Evolutionary conservation across 2,329 filamentous ascomycete genomes (phyloP).

Genomic region (Beauveria varroae): DNA sequence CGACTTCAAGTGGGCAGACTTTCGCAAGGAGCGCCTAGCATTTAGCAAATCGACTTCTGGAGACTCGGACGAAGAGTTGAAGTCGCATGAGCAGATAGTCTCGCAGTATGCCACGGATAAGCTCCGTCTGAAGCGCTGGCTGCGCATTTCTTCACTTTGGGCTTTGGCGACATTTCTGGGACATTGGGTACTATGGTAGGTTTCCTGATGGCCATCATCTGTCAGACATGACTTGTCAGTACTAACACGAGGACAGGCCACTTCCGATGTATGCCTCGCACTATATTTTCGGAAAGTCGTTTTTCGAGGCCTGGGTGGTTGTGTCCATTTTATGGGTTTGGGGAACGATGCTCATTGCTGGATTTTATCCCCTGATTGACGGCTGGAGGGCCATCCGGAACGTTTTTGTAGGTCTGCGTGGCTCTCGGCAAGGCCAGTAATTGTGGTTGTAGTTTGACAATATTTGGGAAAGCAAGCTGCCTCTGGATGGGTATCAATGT

Average conservation of each 20-base stretch:
- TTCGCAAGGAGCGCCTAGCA: constrained; percentile 32
- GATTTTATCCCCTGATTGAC: constrained; percentile 42
- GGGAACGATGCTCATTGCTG: constrained; percentile 40
- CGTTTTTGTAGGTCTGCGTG: constrained; percentile 4
- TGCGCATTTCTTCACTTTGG: constrained; percentile 37
- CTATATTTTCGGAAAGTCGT: constrained; percentile 40
- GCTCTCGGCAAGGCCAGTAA: neutral
- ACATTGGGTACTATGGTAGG: constrained; percentile 44
- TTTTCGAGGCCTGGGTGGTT: constrained; percentile 43
- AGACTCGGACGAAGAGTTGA: constrained; percentile 15
- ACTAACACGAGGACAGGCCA: constrained; percentile 23
- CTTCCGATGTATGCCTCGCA: constrained; percentile 46
- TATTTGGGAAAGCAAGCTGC: too few relatives aligned
- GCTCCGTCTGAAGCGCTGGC: constrained; percentile 37
- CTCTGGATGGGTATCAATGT: too few relatives aligned
- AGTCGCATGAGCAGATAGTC: constrained; percentile 18
- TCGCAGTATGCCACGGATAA: constrained; percentile 23
- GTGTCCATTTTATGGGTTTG: constrained; percentile 47
- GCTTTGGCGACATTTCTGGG: constrained; percentile 42
- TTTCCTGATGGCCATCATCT: neutral
- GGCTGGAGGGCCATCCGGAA: constrained; percentile 28
- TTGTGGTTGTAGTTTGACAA: neutral
- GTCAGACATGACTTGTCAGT: too few relatives aligned
- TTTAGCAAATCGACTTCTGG: constrained; percentile 21
- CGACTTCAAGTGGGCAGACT: constrained; percentile 32